Conservation (phyloP, 139 green algal species). For the Cymbomonas tetramitiformis region DNA sequence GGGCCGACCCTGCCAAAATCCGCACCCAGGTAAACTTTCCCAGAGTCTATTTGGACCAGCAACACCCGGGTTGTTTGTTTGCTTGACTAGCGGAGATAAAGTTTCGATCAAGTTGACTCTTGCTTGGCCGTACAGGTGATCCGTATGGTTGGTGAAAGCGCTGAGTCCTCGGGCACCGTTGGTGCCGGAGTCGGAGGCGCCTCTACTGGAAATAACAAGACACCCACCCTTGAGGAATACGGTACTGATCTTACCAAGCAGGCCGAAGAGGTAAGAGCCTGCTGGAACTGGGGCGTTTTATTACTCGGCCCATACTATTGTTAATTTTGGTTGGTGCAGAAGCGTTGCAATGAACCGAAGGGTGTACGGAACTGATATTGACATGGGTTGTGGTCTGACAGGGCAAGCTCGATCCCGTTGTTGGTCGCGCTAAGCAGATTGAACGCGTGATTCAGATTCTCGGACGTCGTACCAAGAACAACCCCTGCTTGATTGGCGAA, state of each 20-base stretch:
- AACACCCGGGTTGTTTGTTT: too few relatives aligned
- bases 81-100: too few relatives aligned
- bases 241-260: slow-evolving; percentile 93
- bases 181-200: slow-evolving; percentile 48
- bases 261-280: slow-evolving; percentile 77
- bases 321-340: slow-evolving; percentile 1
- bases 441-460: slow-evolving; percentile 97
- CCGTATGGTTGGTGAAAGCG: slow-evolving; percentile 94
- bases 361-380: slow-evolving; percentile 8
- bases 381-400: slow-evolving; percentile 35
- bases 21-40: slow-evolving; percentile 78
- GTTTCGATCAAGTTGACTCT: too few relatives aligned
- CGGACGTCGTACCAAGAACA: slow-evolving; percentile 94
- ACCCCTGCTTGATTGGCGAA: slow-evolving; percentile 95
- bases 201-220: slow-evolving; percentile 91
- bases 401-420: slow-evolving; percentile 92
- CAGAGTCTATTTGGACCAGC: background rate
- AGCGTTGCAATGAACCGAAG: background rate
- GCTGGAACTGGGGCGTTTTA: slow-evolving; percentile 21
- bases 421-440: slow-evolving; percentile 91
- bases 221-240: slow-evolving; percentile 94
- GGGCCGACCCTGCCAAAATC: slow-evolving; percentile 88
- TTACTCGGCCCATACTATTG: slow-evolving; percentile 1
- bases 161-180: slow-evolving; percentile 75
- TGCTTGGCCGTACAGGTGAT: too few relatives aligned